These are phyloP conservation scores for Flaveria trinervia DNA, from an alignment of 129 eudicot species.

Conservation along the genomic window DNA sequence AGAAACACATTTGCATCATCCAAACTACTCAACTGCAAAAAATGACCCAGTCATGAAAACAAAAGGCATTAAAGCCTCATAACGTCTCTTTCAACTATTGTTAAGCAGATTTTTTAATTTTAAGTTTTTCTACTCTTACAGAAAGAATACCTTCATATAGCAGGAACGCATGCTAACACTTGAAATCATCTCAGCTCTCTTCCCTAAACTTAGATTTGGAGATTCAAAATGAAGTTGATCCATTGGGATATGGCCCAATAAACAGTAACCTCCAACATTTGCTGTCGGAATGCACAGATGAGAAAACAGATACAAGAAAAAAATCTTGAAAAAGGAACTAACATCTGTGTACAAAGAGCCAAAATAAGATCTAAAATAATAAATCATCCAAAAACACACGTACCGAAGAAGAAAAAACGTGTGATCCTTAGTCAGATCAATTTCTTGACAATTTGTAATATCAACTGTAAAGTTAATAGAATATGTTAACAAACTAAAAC, in stretches of 20 bases:
- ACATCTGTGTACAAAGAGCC: not conserved
- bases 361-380: conserved; percentile 10
- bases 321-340: conserved; percentile 5
- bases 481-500: conserved; percentile 9
- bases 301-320: conserved; percentile 25
- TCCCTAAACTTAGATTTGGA: conserved; percentile 54
- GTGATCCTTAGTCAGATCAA: conserved; percentile 47
- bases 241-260: conserved; percentile 75
- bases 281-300: conserved; percentile 40
- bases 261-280: conserved; percentile 57
- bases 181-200: conserved; percentile 69
- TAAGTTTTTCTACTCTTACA: conserved; percentile 12
- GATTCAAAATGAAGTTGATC: conserved; percentile 69
- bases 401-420: conserved; percentile 60
- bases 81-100: not conserved
- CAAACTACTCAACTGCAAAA: conserved; percentile 54
- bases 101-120: conserved; percentile 1
- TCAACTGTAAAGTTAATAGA: conserved; percentile 46
- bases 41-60: conserved; percentile 23
- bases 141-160: conserved; percentile 60
- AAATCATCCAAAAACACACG: conserved; percentile 26
- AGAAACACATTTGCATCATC: conserved; percentile 58
- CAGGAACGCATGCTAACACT: conserved; percentile 71
- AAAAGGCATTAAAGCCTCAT: no score
- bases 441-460: conserved; percentile 29